Evolutionary conservation across 2,329 filamentous ascomycete genomes (phyloP).

Genomic region (Talaromyces sp.): DNA sequence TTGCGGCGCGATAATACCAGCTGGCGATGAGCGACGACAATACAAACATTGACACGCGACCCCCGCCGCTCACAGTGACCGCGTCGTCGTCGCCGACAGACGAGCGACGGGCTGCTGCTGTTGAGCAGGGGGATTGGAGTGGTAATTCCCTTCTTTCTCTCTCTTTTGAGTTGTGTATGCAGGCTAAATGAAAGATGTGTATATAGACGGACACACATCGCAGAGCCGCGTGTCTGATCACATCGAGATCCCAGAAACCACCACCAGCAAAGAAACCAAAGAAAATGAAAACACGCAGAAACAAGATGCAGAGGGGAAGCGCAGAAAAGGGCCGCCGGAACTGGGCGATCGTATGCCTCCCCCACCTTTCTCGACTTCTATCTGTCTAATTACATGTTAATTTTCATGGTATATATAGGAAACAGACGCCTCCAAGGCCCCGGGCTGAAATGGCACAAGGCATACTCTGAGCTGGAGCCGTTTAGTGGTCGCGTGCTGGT

Average conservation of each 20-base stretch:
- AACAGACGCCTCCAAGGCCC: conserved; percentile 14
- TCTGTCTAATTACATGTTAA: neutral
- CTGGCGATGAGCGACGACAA: neutral
- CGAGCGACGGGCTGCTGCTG: neutral
- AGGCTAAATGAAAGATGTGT: too few species aligned
- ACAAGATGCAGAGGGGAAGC: neutral
- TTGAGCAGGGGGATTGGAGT: neutral
- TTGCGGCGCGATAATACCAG: neutral
- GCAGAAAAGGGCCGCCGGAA: neutral
- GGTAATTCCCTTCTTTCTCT: neutral
- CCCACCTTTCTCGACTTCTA: neutral
- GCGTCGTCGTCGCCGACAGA: conserved; percentile 9
- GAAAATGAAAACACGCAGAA: neutral
- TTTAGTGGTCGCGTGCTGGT: conserved; percentile 43
- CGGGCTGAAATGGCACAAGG: conserved; percentile 30
- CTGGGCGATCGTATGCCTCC: neutral
- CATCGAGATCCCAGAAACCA: conserved; percentile 1
- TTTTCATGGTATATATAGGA: neutral
- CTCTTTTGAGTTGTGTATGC: neutral
- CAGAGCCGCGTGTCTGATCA: conserved; percentile 8
- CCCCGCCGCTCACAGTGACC: conserved; percentile 4
- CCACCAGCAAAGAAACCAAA: neutral
- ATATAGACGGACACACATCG: neutral
- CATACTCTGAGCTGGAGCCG: conserved; percentile 23
- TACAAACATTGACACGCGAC: neutral